Evolutionary conservation across 805 yeast genomes (phyloP).

Genomic region (Komagataella phaffii): DNA sequence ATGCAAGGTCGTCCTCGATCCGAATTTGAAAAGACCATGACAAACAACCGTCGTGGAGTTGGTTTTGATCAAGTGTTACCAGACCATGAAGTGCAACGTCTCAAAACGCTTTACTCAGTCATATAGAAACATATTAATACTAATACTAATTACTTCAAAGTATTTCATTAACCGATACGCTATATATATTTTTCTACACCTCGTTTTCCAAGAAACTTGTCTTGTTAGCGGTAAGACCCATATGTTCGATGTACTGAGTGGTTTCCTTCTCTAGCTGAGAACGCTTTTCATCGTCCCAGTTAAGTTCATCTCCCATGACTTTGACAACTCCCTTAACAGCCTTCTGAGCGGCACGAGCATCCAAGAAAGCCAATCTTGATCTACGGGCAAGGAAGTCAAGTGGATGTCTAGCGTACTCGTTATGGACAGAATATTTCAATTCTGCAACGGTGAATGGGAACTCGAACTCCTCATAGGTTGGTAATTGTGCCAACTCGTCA

Average conservation of each 20-base stretch:
- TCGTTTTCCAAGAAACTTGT: conserved; percentile 8
- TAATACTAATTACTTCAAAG: neutral
- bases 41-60: conserved; percentile 23
- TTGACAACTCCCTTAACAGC: conserved; percentile 80
- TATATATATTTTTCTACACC: neutral
- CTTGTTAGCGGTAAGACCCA: conserved; percentile 29
- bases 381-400: conserved; percentile 87
- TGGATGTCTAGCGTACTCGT: conserved; percentile 83
- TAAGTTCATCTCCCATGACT: conserved; percentile 66
- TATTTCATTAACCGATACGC: neutral
- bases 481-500: conserved; percentile 11
- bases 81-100: conserved; percentile 23
- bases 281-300: conserved; percentile 55
- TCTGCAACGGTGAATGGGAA: conserved; percentile 90
- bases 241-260: conserved; percentile 43
- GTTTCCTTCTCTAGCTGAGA: conserved; percentile 29
- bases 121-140: conserved; percentile 4
- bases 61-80: conserved; percentile 33
- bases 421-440: conserved; percentile 62
- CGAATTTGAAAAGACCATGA: conserved; percentile 41
- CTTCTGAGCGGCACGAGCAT: conserved; percentile 68
- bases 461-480: conserved; percentile 38
- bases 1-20: conserved; percentile 34
- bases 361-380: conserved; percentile 83
- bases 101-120: conserved; percentile 26